Evolutionary conservation across 75 land plant genomes (phyloP).

Genomic region (Larix kaempferi): DNA sequence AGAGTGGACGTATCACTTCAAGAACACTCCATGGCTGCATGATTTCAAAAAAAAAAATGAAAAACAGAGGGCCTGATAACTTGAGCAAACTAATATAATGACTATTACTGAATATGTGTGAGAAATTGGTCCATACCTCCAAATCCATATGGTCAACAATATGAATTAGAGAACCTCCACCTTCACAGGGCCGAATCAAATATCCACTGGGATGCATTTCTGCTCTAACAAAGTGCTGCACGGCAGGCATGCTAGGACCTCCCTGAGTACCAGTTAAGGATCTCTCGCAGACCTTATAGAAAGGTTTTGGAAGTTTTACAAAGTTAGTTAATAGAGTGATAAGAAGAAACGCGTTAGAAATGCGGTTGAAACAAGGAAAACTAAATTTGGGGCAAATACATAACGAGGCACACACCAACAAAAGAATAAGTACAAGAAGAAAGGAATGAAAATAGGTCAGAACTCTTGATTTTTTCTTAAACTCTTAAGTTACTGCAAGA

Average conservation of each 20-base stretch:
- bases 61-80: not conserved
- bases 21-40: conserved; percentile 78
- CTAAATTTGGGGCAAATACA: not conserved
- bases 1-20: conserved; percentile 95
- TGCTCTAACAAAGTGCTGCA: conserved; percentile 69
- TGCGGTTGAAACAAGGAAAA: no score
- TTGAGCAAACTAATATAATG: no score
- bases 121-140: conserved; percentile 46
- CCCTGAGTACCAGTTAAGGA: conserved; percentile 66
- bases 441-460: not conserved
- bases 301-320: not conserved
- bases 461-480: not conserved
- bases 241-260: conserved; percentile 51
- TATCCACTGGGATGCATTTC: conserved; percentile 88
- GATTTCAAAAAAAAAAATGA: conserved; percentile 3
- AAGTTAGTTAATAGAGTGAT: not conserved
- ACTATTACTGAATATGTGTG: not conserved
- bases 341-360: not conserved
- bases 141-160: conserved; percentile 87
- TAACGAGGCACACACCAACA: not conserved
- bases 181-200: conserved; percentile 77
- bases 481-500: conserved; percentile 6
- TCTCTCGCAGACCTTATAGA: conserved; percentile 82
- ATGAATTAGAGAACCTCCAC: conserved; percentile 80
- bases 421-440: not conserved